phyloP scores from a whole-genome alignment of 129 eudicot species.

The Flaveria bidentis region DNA sequence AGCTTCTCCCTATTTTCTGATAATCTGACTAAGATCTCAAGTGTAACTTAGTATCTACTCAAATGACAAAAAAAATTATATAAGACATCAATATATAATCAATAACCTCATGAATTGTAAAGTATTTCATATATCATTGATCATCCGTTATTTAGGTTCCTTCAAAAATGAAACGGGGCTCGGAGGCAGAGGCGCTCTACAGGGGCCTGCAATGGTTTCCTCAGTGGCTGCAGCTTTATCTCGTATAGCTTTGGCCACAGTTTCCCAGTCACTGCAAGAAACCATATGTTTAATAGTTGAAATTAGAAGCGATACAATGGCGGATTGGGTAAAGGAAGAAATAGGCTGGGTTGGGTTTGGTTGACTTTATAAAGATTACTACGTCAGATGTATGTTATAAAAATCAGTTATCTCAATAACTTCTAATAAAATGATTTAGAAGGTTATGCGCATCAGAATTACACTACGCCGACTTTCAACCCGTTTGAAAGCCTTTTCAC shows the following conservation, averaged over 20 bases:
- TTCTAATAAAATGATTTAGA: neutral
- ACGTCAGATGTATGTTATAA: neutral
- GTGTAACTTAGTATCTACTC: conserved; percentile 11
- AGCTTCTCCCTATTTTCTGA: conserved; percentile 12
- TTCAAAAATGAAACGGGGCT: conserved; percentile 42
- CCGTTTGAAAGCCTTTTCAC: neutral
- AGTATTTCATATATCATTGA: neutral
- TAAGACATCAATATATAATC: neutral
- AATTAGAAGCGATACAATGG: neutral
- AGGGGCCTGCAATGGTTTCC: conserved; percentile 43
- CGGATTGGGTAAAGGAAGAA: neutral
- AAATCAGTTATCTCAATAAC: neutral
- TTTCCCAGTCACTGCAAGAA: conserved; percentile 87
- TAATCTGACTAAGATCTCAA: conserved; percentile 8
- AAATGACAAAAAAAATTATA: neutral
- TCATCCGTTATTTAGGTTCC: conserved; percentile 14
- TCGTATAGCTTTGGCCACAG: conserved; percentile 94
- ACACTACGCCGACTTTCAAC: neutral
- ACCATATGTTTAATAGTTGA: conserved; percentile 1
- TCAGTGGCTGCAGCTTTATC: conserved; percentile 68
- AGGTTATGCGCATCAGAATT: neutral
- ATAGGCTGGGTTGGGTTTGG: neutral
- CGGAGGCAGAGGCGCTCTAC: conserved; percentile 60
- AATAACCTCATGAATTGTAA: neutral
- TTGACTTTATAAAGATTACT: neutral